Conservation (phyloP, 2,329 filamentous ascomycete species). For the Ascochyta viciae-villosae region DNA sequence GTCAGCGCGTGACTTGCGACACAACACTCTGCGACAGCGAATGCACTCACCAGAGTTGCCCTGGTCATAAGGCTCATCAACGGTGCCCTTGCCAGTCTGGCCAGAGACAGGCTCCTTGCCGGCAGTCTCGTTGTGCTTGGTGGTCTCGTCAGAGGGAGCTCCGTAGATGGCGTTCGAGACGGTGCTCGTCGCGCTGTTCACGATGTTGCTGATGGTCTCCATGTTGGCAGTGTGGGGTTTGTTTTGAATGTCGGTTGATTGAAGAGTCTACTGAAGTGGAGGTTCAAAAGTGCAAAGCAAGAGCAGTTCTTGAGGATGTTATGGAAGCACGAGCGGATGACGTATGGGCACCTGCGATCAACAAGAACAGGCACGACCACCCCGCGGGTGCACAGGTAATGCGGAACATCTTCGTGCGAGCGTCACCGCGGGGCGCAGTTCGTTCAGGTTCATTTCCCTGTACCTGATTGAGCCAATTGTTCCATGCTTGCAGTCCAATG, state of each 20-base stretch:
- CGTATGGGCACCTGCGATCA: slow-evolving; percentile 17
- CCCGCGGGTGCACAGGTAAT: slow-evolving; percentile 19
- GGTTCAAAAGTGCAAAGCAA: slow-evolving; percentile 5
- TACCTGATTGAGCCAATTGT: slow-evolving; percentile 5
- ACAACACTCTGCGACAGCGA: neutral
- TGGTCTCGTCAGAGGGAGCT: slow-evolving; percentile 16
- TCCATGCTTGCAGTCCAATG: slow-evolving; percentile 13
- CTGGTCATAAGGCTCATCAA: slow-evolving; percentile 77
- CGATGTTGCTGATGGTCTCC: slow-evolving; percentile 50
- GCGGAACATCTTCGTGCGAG: slow-evolving; percentile 23
- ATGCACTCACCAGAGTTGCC: slow-evolving; percentile 69
- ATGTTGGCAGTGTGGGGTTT: slow-evolving; percentile 26
- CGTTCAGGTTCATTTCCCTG: neutral
- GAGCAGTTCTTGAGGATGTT: slow-evolving; percentile 18
- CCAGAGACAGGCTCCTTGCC: slow-evolving; percentile 76
- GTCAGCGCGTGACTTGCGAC: slow-evolving; percentile 11
- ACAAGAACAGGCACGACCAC: slow-evolving; percentile 13
- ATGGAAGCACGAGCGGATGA: slow-evolving; percentile 24
- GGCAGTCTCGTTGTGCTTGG: slow-evolving; percentile 48
- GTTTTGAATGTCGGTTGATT: neutral
- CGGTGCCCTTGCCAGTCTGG: slow-evolving; percentile 69
- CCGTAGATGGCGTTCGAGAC: slow-evolving; percentile 50
- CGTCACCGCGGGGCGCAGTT: slow-evolving; percentile 23
- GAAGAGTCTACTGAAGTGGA: neutral
- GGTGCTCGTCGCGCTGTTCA: slow-evolving; percentile 29